Percentiles rank a stretch among this genome's conserved stretches.
phyloP scores from a whole-genome alignment of 805 yeast genomes.

The Lipomyces mesembrius region DNA sequence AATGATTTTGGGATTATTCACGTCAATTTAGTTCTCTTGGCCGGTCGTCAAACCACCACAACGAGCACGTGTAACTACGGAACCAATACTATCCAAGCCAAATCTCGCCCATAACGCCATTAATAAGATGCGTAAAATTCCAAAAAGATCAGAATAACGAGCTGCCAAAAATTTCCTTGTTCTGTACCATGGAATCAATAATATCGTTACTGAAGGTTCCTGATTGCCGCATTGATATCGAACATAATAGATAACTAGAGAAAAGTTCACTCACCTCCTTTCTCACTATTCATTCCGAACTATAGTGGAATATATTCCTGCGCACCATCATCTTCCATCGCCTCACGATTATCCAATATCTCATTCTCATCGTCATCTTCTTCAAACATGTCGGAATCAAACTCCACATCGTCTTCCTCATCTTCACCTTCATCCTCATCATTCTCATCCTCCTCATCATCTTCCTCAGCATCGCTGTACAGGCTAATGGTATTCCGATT shows the following conservation, averaged over 20 bases:
- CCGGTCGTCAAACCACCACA: neutral
- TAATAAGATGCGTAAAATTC: neutral
- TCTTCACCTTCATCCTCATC: constrained; percentile 35
- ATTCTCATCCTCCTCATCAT: constrained; percentile 37
- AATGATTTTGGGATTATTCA: neutral
- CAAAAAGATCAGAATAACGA: neutral
- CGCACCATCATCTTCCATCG: neutral
- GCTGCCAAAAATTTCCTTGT: neutral
- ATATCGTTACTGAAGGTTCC: neutral
- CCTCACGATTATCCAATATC: neutral
- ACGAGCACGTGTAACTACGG: neutral
- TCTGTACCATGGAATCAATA: neutral
- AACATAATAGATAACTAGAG: neutral
- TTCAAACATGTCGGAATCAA: constrained; percentile 40
- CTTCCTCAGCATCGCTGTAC: constrained; percentile 15
- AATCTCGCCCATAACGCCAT: neutral
- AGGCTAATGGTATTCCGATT: neutral
- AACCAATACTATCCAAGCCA: neutral
- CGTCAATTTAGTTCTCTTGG: neutral
- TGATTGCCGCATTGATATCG: neutral
- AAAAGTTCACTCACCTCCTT: neutral
- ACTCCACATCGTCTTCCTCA: constrained; percentile 41
- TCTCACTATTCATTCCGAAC: neutral
- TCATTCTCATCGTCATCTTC: constrained; percentile 22
- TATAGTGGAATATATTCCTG: neutral